These are phyloP conservation scores for Fusarium globosum DNA, from an alignment of 2,329 filamentous ascomycete species.

Conservation along the genomic window DNA sequence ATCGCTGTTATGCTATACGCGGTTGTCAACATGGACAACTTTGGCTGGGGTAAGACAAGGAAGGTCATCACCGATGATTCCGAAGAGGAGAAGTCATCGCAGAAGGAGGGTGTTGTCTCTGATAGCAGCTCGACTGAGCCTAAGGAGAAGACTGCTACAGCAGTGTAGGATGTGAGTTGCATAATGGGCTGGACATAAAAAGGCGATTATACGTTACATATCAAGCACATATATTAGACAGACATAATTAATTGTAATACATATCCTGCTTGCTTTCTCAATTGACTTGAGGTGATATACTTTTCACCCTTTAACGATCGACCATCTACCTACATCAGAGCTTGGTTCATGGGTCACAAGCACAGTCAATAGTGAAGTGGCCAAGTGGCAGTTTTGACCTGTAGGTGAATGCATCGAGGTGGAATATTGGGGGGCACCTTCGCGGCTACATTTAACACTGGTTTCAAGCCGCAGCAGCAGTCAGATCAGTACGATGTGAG, in stretches of 20 bases:
- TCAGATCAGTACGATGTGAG: background rate
- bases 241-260: background rate
- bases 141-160: background rate
- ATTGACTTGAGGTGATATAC: fast-evolving
- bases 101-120: background rate
- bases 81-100: background rate
- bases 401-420: background rate
- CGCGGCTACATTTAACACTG: background rate
- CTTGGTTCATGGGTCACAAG: background rate
- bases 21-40: background rate
- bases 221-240: background rate
- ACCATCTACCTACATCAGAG: background rate
- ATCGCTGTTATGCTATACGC: background rate
- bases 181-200: background rate
- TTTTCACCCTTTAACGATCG: background rate
- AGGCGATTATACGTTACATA: background rate
- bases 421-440: too few relatives aligned
- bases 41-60: background rate
- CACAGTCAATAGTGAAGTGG: background rate
- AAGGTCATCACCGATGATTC: background rate
- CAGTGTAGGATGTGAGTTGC: background rate
- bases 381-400: background rate
- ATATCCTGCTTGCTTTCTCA: background rate
- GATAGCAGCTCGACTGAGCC: background rate
- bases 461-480: background rate